Evolutionary conservation across 2,329 filamentous ascomycete species (phyloP).

Genomic region (Amylocarpus encephaloides): DNA sequence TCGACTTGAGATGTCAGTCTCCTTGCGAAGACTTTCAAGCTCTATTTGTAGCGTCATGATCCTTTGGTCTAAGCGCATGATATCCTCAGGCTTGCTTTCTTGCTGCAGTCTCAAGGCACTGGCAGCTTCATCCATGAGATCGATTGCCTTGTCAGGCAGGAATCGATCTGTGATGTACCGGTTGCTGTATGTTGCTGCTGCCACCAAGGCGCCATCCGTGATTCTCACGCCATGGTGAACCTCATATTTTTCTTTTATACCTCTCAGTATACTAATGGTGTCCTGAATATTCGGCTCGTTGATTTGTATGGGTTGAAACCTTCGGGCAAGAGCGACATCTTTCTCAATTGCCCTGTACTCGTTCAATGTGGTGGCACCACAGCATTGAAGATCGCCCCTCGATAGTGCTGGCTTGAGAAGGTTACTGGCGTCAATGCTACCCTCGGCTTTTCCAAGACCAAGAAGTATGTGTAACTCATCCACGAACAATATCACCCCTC

Average conservation of each 20-base stretch:
- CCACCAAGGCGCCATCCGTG: conserved; percentile 84
- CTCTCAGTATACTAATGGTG: conserved; percentile 89
- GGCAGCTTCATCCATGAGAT: conserved; percentile 91
- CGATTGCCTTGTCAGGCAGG: conserved; percentile 93
- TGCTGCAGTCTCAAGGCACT: conserved; percentile 86
- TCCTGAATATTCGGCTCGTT: conserved; percentile 85
- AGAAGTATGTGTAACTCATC: conserved; percentile 90
- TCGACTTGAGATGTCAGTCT: conserved; percentile 82
- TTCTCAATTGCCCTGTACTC: conserved; percentile 95
- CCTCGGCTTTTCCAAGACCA: conserved; percentile 89
- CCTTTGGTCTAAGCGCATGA: conserved; percentile 84
- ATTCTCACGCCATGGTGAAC: conserved; percentile 96
- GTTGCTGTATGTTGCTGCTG: conserved; percentile 86
- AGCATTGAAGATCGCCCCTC: conserved; percentile 88
- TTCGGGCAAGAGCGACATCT: conserved; percentile 82
- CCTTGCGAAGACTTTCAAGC: conserved; percentile 86
- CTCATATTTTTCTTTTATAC: conserved; percentile 97
- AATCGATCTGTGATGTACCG: conserved; percentile 96
- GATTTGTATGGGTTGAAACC: conserved; percentile 94
- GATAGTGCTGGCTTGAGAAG: conserved; percentile 90
- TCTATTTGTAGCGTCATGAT: conserved; percentile 98
- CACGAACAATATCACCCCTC: conserved; percentile 88
- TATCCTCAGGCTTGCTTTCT: conserved; percentile 93
- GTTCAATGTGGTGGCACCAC: conserved; percentile 85
- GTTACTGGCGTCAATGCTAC: conserved; percentile 94